Conservation (phyloP, 2,329 filamentous ascomycete genomes). For the Blastomyces emzantsi region DNA sequence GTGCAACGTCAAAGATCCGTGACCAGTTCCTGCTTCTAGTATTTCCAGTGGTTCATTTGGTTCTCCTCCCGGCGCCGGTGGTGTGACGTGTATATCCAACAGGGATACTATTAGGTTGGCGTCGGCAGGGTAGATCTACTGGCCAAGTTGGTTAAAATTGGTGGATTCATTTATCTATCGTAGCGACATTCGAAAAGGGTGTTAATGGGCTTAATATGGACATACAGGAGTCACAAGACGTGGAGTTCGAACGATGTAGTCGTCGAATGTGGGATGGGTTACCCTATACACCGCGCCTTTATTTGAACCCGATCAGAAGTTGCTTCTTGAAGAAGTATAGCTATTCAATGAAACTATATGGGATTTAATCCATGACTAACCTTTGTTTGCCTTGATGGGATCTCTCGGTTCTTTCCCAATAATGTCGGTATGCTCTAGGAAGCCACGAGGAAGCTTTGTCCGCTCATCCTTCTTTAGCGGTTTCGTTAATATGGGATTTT, state of each 20-base stretch:
- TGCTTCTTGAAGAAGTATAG: background rate
- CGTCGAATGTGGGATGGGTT: slow-evolving; percentile 58
- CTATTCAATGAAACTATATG: background rate
- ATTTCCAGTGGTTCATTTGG: slow-evolving; percentile 53
- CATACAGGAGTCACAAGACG: slow-evolving; percentile 67
- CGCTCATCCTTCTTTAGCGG: slow-evolving; percentile 33
- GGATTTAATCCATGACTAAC: slow-evolving; percentile 19
- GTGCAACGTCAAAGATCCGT: slow-evolving; percentile 68
- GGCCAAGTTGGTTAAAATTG: slow-evolving; percentile 17
- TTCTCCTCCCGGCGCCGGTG: slow-evolving; percentile 25
- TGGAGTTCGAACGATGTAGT: slow-evolving; percentile 60
- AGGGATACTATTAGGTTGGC: slow-evolving; percentile 66
- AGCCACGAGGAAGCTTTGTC: slow-evolving; percentile 29
- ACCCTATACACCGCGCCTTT: slow-evolving; percentile 46
- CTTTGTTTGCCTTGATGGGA: slow-evolving; percentile 47
- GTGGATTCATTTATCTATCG: slow-evolving; percentile 1
- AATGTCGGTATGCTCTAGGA: slow-evolving; percentile 45
- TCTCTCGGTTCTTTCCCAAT: slow-evolving; percentile 56
- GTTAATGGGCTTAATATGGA: background rate
- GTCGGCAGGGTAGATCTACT: slow-evolving; percentile 64
- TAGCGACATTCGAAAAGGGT: background rate
- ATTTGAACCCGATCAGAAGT: slow-evolving; percentile 5
- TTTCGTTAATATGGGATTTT: slow-evolving; percentile 33
- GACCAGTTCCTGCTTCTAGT: slow-evolving; percentile 77
- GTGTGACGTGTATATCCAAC: slow-evolving; percentile 60